These are phyloP conservation scores for Lupinus albus DNA, from an alignment of 306 rosid genomes.

Conservation along the genomic window DNA sequence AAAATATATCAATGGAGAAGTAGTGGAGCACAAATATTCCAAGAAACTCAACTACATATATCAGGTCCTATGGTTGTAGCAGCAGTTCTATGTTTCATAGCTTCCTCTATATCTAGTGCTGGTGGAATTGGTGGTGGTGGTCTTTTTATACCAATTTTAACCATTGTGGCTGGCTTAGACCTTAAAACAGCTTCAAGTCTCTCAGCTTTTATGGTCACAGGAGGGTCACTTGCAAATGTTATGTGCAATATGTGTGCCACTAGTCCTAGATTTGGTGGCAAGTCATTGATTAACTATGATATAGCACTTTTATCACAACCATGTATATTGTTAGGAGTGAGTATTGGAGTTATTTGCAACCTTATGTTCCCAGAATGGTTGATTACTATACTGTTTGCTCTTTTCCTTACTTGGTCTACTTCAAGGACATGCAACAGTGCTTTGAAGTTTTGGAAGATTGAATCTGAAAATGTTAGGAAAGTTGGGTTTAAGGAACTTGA, in stretches of 20 bases:
- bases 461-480: constrained; percentile 54
- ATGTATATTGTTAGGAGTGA: constrained; percentile 78
- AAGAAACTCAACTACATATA: constrained; percentile 38
- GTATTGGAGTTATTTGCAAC: constrained; percentile 84
- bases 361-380: constrained; percentile 87
- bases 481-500: constrained; percentile 46
- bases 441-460: constrained; percentile 58
- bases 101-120: constrained; percentile 83
- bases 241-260: constrained; percentile 50
- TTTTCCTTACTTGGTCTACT: constrained; percentile 86
- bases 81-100: constrained; percentile 60
- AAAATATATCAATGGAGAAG: constrained; percentile 45
- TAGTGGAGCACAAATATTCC: constrained; percentile 31
- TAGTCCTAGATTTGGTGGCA: constrained; percentile 53
- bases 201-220: constrained; percentile 93
- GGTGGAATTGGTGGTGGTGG: constrained; percentile 93
- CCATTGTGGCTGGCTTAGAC: constrained; percentile 68
- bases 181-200: constrained; percentile 80
- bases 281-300: constrained; percentile 64
- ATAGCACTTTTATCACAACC: constrained; percentile 81
- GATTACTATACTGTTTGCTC: constrained; percentile 64
- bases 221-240: constrained; percentile 80
- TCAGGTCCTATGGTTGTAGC: constrained; percentile 49
- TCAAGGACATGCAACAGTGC: constrained; percentile 70
- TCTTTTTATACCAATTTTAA: constrained; percentile 71